phyloP scores from a whole-genome alignment of 495 filamentous ascomycete species.

The Pseudoneurospora amorphoporcata region DNA sequence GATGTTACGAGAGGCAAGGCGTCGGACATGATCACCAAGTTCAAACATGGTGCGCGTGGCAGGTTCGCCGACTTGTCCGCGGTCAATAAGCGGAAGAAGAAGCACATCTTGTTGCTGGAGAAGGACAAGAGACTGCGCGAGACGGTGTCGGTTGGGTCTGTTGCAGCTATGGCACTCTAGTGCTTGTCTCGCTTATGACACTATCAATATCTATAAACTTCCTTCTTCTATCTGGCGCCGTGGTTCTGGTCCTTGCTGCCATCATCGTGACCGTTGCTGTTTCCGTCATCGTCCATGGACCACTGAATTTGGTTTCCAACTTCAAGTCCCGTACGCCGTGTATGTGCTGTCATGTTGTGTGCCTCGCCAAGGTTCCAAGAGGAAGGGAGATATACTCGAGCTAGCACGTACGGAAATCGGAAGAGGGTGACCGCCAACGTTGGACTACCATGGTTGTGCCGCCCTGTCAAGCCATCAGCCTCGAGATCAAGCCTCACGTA shows the following conservation, averaged over 20 bases:
- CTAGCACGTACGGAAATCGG: neutral
- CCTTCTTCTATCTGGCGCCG: neutral
- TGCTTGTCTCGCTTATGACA: neutral
- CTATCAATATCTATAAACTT: neutral
- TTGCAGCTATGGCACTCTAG: slow-evolving; percentile 1
- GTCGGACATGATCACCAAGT: slow-evolving; percentile 84
- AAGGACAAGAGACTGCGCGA: slow-evolving; percentile 35
- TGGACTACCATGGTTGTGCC: neutral
- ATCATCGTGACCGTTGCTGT: neutral
- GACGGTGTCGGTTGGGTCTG: slow-evolving; percentile 56
- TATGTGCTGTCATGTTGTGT: neutral
- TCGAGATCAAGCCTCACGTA: neutral
- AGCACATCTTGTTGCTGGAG: slow-evolving; percentile 31
- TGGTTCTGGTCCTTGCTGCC: neutral
- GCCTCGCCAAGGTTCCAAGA: neutral
- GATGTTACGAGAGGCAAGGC: slow-evolving; percentile 73
- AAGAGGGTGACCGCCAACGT: neutral
- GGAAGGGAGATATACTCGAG: neutral
- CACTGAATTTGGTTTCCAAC: neutral
- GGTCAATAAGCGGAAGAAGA: slow-evolving; percentile 35
- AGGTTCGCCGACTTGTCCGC: slow-evolving; percentile 47
- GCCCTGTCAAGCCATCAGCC: neutral
- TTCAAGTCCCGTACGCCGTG: neutral
- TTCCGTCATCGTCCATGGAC: neutral
- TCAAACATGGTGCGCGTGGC: slow-evolving; percentile 72